Conservation (phyloP, 2,329 filamentous ascomycete species). For the Westerdykella aurantiaca region DNA sequence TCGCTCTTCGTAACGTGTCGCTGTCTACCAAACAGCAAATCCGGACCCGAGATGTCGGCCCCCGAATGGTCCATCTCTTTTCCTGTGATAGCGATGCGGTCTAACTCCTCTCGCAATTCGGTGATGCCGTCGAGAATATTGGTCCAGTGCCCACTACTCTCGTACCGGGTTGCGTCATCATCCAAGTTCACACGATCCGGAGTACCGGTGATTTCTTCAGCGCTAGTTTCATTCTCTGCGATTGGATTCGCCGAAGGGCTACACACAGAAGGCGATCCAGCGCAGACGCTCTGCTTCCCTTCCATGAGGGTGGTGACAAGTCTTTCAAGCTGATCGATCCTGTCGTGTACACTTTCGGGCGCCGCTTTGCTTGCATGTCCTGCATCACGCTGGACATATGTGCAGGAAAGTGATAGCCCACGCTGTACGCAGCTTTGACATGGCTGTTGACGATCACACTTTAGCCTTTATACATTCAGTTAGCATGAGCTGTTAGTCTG, state of each 20-base stretch:
- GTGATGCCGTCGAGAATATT: conserved; percentile 35
- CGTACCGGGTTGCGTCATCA: conserved; percentile 26
- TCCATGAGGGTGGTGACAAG: conserved; percentile 33
- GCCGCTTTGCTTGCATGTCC: conserved; percentile 17
- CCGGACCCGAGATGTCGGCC: conserved; percentile 17
- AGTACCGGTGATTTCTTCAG: conserved; percentile 17
- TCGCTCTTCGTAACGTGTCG: conserved; percentile 25
- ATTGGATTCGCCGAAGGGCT: conserved; percentile 1
- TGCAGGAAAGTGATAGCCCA: conserved; percentile 32
- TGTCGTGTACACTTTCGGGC: conserved; percentile 30
- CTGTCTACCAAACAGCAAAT: conserved; percentile 26
- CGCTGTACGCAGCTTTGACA: conserved; percentile 34
- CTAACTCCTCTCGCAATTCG: conserved; percentile 28
- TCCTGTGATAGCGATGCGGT: conserved; percentile 23
- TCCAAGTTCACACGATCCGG: conserved; percentile 27
- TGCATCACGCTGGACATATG: conserved; percentile 20
- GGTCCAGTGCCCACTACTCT: conserved; percentile 32
- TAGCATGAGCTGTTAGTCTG: conserved; percentile 5
- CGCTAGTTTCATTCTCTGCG: conserved; percentile 8
- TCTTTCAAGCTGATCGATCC: conserved; percentile 34
- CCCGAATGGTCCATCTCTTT: conserved; percentile 10
- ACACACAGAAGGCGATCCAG: not conserved
- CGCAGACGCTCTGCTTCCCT: conserved; percentile 11
- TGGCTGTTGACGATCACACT: conserved; percentile 35
- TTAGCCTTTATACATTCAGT: conserved; percentile 15